A percentile compares a stretch with the other conserved stretches of the same genome.
Conservation (phyloP, 371 early-diverging fungal species). For the Lichtheimia hyalospora region DNA sequence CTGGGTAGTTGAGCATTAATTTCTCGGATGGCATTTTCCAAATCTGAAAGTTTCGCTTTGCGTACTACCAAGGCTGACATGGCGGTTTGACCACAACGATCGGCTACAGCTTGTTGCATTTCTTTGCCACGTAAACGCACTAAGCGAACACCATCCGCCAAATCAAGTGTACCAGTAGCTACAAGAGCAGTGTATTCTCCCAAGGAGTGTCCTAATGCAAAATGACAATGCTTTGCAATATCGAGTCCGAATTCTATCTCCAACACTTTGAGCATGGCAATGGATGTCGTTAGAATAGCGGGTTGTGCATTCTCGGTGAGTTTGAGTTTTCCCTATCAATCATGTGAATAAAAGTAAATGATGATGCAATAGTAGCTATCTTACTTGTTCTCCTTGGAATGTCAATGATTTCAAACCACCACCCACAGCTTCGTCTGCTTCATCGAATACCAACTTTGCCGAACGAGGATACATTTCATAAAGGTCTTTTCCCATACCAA, state of each 20-base stretch:
- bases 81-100: slow-evolving; percentile 66
- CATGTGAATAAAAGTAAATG: background rate
- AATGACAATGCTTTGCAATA: slow-evolving; percentile 67
- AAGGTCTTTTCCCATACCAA: slow-evolving; percentile 95
- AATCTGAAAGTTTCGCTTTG: slow-evolving; percentile 67
- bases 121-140: slow-evolving; percentile 84
- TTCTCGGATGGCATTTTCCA: slow-evolving; percentile 67
- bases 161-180: slow-evolving; percentile 73
- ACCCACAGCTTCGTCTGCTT: slow-evolving; percentile 84
- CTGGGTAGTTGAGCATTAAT: slow-evolving; percentile 59
- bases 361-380: background rate
- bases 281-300: slow-evolving; percentile 89
- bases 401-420: slow-evolving; percentile 70
- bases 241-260: slow-evolving; percentile 83
- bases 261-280: slow-evolving; percentile 86
- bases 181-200: slow-evolving; percentile 95
- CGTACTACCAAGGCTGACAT: slow-evolving; percentile 90
- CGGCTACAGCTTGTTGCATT: slow-evolving; percentile 81
- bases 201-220: slow-evolving; percentile 89
- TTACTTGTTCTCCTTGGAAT: slow-evolving; percentile 82
- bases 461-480: slow-evolving; percentile 67
- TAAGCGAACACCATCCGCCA: slow-evolving; percentile 81
- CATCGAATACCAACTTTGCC: slow-evolving; percentile 84
- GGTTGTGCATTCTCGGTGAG: slow-evolving; percentile 93
- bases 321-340: slow-evolving; percentile 62